Evolutionary conservation across 2,329 filamentous ascomycete species (phyloP), one percentile per base, ranked within the genome.

Genomic region (Cryoendolithus antarcticus): DNA sequence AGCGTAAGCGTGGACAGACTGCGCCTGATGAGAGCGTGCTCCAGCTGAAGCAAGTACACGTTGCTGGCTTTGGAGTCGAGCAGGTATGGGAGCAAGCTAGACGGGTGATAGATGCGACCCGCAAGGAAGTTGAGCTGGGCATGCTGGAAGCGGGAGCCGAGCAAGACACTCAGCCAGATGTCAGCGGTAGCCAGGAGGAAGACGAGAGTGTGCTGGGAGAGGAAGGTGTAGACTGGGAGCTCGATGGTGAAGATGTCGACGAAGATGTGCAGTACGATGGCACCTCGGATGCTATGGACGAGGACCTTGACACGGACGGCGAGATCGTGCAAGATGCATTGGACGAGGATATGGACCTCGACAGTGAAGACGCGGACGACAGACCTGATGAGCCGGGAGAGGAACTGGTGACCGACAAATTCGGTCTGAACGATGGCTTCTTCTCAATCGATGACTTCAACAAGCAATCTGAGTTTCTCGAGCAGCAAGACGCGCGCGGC

Each of bases 371-470:
- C 28, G 68, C 71, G 1, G 69, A 71, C 2, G 67, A 65, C 1
- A 62, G 62, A 8, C 64, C 69, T 3, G 70, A 71, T 12, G 63
- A 68, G 33, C 59, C 65, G 4, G 60, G 63, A 1, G 71, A 72
- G 35, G 72, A 74, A 31, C 80, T 80, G 43, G 65, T 77, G 6
- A 70, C 79, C 50, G 86, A 96, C 54, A 77, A 78, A 3, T 72
- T 91, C 55, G 86, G 86, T 4, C 74, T 98, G 28, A 96, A 98
- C 54, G 91, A 98, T 56, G 88, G 86, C 4, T 98, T 98, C 66
- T 98, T 98, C 65, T 93, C 86, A 10, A 89, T 98, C 52, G 88
- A 96, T 53, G 79, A 93, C 43, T 98, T 98, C 72, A 98, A 98
- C 69, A 85, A 81, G 57, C 84, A 93, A 57, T 85, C 86, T 2